These are phyloP conservation scores for Trichoderma sp. DNA, from an alignment of 2,329 filamentous ascomycete species.

Conservation along the genomic window DNA sequence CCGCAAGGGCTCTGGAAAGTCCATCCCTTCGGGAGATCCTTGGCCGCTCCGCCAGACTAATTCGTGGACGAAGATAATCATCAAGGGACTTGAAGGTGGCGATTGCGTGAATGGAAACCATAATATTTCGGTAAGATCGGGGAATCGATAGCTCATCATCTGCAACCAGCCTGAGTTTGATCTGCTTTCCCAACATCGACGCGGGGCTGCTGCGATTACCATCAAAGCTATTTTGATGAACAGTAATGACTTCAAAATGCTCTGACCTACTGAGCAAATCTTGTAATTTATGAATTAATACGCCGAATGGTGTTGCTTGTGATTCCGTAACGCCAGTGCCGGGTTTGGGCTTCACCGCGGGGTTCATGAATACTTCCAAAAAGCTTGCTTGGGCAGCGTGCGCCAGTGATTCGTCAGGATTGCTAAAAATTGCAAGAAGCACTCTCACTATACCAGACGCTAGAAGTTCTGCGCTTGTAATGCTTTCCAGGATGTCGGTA, in stretches of 20 bases:
- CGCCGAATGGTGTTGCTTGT: conserved; percentile 82
- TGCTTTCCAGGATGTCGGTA: conserved; percentile 84
- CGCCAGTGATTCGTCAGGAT: conserved; percentile 63
- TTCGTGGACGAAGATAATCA: conserved; percentile 90
- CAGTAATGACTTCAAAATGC: conserved; percentile 96
- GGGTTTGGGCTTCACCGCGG: conserved; percentile 65
- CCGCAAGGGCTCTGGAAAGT: conserved; percentile 70
- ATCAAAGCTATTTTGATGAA: conserved; percentile 89
- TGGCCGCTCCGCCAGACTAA: conserved; percentile 74
- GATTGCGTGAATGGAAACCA: conserved; percentile 98
- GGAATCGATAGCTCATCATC: conserved; percentile 92
- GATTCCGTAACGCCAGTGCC: conserved; percentile 69
- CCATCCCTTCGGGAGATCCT: conserved; percentile 66
- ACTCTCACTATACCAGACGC: conserved; percentile 87
- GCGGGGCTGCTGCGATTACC: conserved; percentile 87
- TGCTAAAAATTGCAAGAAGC: conserved; percentile 80
- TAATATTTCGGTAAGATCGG: conserved; percentile 84
- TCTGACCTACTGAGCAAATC: conserved; percentile 95
- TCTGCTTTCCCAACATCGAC: conserved; percentile 95
- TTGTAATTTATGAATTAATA: conserved; percentile 91
- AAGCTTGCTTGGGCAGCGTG: conserved; percentile 79
- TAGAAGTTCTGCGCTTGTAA: conserved; percentile 92
- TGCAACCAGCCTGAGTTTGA: conserved; percentile 84
- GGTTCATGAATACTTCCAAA: conserved; percentile 88
- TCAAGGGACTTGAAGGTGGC: conserved; percentile 96